phyloP scores from a whole-genome alignment of 2,329 filamentous ascomycete genomes.

The Zymoseptoria passerinii region DNA sequence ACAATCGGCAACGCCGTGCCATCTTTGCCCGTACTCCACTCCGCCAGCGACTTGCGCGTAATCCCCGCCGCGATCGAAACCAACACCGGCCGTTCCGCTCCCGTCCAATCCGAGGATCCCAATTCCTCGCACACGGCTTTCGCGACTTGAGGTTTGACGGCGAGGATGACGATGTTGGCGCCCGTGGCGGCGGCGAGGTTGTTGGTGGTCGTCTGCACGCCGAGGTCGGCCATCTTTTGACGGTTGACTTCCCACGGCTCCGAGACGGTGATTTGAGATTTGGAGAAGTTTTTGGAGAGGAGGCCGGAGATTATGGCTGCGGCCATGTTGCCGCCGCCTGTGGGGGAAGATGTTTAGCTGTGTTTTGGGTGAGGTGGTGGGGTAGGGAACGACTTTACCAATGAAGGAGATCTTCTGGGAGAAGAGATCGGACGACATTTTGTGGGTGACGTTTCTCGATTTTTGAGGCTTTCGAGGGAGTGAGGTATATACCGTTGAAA shows the following conservation, averaged over 20 bases:
- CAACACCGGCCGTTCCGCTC: conserved; percentile 14
- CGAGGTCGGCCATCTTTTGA: conserved; percentile 22
- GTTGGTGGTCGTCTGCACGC: conserved; percentile 19
- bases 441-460: too few relatives aligned
- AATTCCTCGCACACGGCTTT: conserved; percentile 22
- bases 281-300: conserved; percentile 16
- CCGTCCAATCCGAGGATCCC: conserved; percentile 12
- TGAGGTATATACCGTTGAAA: too few relatives aligned
- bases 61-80: conserved; percentile 23
- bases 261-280: conserved; percentile 21
- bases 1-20: conserved; percentile 19
- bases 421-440: conserved; percentile 12
- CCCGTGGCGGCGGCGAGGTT: conserved; percentile 19
- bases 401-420: conserved; percentile 22
- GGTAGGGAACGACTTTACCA: conserved; percentile 4
- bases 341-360: too few relatives aligned
- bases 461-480: too few relatives aligned
- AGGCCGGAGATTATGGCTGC: conserved; percentile 24
- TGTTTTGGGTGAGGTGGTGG: too few relatives aligned
- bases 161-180: conserved; percentile 22
- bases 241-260: conserved; percentile 25
- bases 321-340: conserved; percentile 26
- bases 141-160: conserved; percentile 24
- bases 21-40: conserved; percentile 17
- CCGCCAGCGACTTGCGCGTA: conserved; percentile 14